Conservation (phyloP, 495 filamentous ascomycete genomes). For the Elaphomyces granulatus region DNA sequence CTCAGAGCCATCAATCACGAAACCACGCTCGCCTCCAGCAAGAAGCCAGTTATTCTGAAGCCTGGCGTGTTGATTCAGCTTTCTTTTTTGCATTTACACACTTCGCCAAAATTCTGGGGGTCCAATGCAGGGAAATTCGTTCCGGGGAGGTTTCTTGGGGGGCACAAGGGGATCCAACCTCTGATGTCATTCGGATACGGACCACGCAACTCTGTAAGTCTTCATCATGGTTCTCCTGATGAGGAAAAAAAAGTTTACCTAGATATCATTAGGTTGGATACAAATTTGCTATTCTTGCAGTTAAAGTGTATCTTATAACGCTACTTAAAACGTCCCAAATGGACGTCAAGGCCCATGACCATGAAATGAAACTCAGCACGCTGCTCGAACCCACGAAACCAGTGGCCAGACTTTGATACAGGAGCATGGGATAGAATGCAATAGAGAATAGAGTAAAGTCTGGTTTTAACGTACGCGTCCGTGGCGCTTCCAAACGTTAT, state of each 20-base stretch:
- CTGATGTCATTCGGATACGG: slow-evolving; percentile 12
- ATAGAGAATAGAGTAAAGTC: no score
- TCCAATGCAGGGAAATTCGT: slow-evolving; percentile 6
- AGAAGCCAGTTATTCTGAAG: slow-evolving; percentile 7
- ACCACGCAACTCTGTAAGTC: slow-evolving; percentile 12
- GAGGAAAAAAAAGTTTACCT: no score
- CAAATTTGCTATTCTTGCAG: slow-evolving; percentile 9
- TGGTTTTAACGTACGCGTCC: no score
- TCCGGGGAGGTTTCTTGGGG: slow-evolving; percentile 9
- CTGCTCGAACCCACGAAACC: slow-evolving; percentile 10
- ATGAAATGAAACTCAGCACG: slow-evolving; percentile 8
- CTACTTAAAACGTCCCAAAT: slow-evolving; percentile 8
- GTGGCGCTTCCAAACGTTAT: no score
- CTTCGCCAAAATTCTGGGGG: slow-evolving; percentile 9
- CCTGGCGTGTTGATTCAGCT: slow-evolving; percentile 11
- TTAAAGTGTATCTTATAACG: slow-evolving; percentile 8
- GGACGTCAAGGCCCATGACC: slow-evolving; percentile 11
- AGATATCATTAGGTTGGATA: no score
- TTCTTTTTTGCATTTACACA: slow-evolving; percentile 9
- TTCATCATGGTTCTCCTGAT: slow-evolving; percentile 4
- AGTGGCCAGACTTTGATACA: no score
- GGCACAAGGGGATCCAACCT: slow-evolving; percentile 7
- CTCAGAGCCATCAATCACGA: no score
- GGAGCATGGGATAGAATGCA: no score
- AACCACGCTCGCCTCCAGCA: slow-evolving; percentile 7